Conservation (phyloP, 257 asterid species). For the Voacanga thouarsii region DNA sequence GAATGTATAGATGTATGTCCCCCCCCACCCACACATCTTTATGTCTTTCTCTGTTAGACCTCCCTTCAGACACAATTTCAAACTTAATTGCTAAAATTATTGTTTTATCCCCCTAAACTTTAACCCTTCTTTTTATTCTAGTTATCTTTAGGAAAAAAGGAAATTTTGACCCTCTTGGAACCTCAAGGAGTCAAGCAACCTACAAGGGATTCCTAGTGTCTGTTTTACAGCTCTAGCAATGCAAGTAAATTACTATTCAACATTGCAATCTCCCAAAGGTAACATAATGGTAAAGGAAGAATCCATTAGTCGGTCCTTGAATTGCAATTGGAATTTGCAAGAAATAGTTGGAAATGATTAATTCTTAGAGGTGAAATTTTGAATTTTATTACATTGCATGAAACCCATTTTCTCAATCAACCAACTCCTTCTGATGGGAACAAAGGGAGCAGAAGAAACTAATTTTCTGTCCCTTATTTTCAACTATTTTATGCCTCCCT, state of each 20-base stretch:
- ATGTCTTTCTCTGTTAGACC: neutral
- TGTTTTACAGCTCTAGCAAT: neutral
- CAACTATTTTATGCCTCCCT: neutral
- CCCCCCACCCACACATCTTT: neutral
- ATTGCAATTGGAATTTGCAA: too few relatives aligned
- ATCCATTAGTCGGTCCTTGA: neutral
- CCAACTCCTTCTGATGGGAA: neutral
- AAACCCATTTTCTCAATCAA: neutral
- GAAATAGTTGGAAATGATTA: neutral
- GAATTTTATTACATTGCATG: neutral
- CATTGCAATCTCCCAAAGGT: neutral
- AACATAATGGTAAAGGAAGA: neutral
- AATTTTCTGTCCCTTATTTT: neutral
- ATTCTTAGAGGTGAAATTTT: neutral
- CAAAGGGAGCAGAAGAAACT: neutral
- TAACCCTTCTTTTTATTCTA: too few relatives aligned
- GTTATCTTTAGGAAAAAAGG: too few relatives aligned
- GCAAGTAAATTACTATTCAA: neutral
- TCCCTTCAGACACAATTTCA: neutral
- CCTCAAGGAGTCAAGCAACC: too few relatives aligned
- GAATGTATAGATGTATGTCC: neutral
- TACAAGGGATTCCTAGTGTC: neutral
- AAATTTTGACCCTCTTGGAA: too few relatives aligned
- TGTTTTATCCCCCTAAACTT: neutral
- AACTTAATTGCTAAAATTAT: neutral